phyloP scores from a whole-genome alignment of 768 basidiomycete genomes.

The Hericium coralloides region DNA sequence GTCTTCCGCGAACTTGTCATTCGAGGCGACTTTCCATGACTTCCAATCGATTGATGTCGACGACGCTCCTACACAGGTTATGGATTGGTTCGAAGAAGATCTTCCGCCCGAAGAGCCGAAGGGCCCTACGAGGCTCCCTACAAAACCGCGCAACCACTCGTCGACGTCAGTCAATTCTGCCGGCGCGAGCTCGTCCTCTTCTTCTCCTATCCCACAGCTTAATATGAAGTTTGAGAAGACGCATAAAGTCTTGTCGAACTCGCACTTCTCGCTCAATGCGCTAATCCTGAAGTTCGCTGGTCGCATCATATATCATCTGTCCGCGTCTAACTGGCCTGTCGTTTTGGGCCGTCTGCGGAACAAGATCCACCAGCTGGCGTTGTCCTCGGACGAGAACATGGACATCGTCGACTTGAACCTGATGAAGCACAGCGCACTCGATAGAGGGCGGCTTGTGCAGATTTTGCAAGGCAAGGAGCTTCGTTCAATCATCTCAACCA shows the following conservation, averaged over 20 bases:
- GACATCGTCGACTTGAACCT: conserved; percentile 73
- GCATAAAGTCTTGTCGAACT: conserved; percentile 49
- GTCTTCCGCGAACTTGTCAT: conserved; percentile 51
- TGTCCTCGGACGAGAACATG: conserved; percentile 38
- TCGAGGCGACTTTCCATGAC: conserved; percentile 61
- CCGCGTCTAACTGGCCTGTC: conserved; percentile 79
- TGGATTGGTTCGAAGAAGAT: conserved; percentile 12
- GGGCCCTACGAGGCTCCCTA: not conserved
- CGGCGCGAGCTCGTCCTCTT: conserved; percentile 17
- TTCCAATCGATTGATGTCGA: conserved; percentile 49
- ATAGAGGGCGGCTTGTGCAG: conserved; percentile 56
- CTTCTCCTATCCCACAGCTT: conserved; percentile 15
- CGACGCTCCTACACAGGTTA: conserved; percentile 16
- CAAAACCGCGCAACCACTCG: conserved; percentile 3
- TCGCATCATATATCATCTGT: conserved; percentile 77
- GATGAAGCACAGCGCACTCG: conserved; percentile 69
- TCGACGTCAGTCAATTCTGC: conserved; percentile 11
- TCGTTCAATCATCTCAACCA: not conserved
- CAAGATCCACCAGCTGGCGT: conserved; percentile 61
- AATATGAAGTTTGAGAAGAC: conserved; percentile 48
- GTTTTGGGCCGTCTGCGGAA: conserved; percentile 62
- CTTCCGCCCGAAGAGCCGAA: not conserved
- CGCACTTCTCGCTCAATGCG: conserved; percentile 43
- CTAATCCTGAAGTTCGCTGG: conserved; percentile 67
- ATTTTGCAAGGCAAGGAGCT: conserved; percentile 50